Evolutionary conservation across 2,329 filamentous ascomycete genomes (phyloP).

Genomic region (Ceratocystis cacaofunesta): DNA sequence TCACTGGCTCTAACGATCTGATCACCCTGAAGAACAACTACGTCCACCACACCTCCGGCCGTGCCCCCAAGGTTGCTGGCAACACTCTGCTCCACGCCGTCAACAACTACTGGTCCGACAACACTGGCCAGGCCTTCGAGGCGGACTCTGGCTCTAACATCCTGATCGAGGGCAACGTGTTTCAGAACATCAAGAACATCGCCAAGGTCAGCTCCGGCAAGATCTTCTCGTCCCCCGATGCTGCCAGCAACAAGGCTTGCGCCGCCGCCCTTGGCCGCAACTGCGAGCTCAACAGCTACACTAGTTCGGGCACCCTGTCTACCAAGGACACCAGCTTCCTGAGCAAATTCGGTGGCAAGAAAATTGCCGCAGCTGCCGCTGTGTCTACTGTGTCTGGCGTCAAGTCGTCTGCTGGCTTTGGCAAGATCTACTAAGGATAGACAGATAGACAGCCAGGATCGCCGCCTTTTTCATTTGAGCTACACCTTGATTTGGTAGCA

Average conservation of each 20-base stretch:
- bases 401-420: slow-evolving; percentile 12
- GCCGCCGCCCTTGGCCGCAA: slow-evolving; percentile 31
- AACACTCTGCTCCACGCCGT: slow-evolving; percentile 43
- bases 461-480: too few species aligned
- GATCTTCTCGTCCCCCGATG: slow-evolving; percentile 24
- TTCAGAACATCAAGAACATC: slow-evolving; percentile 36
- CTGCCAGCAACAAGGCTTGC: slow-evolving; percentile 29
- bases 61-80: slow-evolving; percentile 41
- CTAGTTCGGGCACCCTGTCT: slow-evolving; percentile 27
- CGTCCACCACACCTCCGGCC: slow-evolving; percentile 42
- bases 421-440: slow-evolving; percentile 9
- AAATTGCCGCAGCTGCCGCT: slow-evolving; percentile 30
- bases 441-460: not conserved
- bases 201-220: slow-evolving; percentile 26
- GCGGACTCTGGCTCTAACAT: slow-evolving; percentile 30
- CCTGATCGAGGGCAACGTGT: slow-evolving; percentile 43
- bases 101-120: slow-evolving; percentile 47
- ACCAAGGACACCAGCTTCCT: slow-evolving; percentile 35
- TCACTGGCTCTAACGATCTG: slow-evolving; percentile 40
- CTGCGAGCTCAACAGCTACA: slow-evolving; percentile 37
- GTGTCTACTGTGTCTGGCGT: slow-evolving; percentile 4
- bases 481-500: not conserved
- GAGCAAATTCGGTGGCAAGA: slow-evolving; percentile 37
- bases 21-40: slow-evolving; percentile 47
- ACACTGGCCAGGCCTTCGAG: slow-evolving; percentile 44